Conservation (phyloP, 352 stramenopile genomes). For the Pilasporangium apinafurcum region DNA sequence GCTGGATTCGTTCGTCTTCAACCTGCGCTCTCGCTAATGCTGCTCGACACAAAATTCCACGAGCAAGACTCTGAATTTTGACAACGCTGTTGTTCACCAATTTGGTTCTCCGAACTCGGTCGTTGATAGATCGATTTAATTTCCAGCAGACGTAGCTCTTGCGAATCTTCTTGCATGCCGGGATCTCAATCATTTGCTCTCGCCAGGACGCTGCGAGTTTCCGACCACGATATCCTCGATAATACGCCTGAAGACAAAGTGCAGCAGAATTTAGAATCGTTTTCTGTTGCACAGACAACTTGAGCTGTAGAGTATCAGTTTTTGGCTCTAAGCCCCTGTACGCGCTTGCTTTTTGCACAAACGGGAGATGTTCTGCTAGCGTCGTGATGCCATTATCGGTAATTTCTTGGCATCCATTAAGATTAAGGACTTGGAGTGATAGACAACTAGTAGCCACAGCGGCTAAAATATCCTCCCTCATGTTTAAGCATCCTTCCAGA, state of each 20-base stretch:
- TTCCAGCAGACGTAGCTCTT: conserved; percentile 42
- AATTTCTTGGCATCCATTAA: conserved; percentile 75
- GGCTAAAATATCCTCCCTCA: conserved; percentile 67
- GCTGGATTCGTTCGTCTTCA: conserved; percentile 23
- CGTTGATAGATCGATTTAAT: conserved; percentile 28
- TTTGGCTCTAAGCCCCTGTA: conserved; percentile 65
- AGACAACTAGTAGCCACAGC: conserved; percentile 42
- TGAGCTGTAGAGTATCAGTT: conserved; percentile 40
- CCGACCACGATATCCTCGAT: conserved; percentile 48
- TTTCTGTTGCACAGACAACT: conserved; percentile 66
- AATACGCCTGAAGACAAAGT: conserved; percentile 64
- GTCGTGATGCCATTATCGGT: conserved; percentile 63
- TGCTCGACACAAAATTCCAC: conserved; percentile 41
- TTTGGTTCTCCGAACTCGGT: conserved; percentile 21
- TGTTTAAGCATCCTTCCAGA: conserved; percentile 56
- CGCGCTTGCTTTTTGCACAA: conserved; percentile 36
- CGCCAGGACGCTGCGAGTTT: conserved; percentile 45
- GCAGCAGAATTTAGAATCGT: conserved; percentile 68
- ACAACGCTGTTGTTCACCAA: conserved; percentile 25
- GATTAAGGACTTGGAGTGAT: conserved; percentile 55
- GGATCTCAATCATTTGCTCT: conserved; percentile 40
- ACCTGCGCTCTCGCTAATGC: conserved; percentile 14
- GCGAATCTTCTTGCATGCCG: conserved; percentile 39
- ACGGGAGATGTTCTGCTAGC: conserved; percentile 64
- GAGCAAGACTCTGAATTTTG: conserved; percentile 51